phyloP scores from a whole-genome alignment of 148 eudicot genomes.

The Silene uniflora region DNA sequence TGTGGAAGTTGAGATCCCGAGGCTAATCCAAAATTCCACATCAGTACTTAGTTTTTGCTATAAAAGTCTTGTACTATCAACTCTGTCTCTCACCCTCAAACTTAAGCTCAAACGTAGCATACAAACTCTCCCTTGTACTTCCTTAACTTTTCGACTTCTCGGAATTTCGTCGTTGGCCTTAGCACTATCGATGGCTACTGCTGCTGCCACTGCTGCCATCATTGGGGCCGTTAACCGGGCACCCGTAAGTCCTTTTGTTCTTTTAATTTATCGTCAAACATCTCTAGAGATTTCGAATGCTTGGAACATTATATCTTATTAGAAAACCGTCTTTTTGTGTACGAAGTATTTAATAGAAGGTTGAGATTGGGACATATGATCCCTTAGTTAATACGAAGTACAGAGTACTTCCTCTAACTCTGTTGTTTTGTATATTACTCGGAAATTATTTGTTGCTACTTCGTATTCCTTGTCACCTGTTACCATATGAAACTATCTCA shows the following conservation, averaged over 20 bases:
- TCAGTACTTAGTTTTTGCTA: background rate
- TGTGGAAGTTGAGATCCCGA: slow-evolving; percentile 53
- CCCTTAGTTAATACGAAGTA: no score
- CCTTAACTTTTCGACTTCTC: background rate
- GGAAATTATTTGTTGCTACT: no score
- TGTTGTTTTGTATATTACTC: no score
- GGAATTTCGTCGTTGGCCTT: slow-evolving; percentile 19
- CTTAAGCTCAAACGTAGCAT: background rate
- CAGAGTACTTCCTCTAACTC: no score
- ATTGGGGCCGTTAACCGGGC: slow-evolving; percentile 67
- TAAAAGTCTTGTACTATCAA: slow-evolving; percentile 19
- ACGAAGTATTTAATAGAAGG: no score
- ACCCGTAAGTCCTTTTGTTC: slow-evolving; percentile 44
- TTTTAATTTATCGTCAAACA: background rate
- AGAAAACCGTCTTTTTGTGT: no score
- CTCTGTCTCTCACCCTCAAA: background rate
- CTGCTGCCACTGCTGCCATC: slow-evolving; percentile 75
- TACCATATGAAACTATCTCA: no score
- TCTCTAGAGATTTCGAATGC: no score
- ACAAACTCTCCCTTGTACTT: background rate
- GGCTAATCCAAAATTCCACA: slow-evolving; percentile 42
- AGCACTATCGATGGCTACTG: slow-evolving; percentile 52
- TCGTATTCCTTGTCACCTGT: no score
- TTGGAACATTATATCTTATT: no score
- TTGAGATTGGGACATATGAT: no score